A percentile compares a stretch with the other conserved stretches of the same genome.
Conservation (phyloP, 2,329 filamentous ascomycete genomes). For the Paecilomyces variotii region DNA sequence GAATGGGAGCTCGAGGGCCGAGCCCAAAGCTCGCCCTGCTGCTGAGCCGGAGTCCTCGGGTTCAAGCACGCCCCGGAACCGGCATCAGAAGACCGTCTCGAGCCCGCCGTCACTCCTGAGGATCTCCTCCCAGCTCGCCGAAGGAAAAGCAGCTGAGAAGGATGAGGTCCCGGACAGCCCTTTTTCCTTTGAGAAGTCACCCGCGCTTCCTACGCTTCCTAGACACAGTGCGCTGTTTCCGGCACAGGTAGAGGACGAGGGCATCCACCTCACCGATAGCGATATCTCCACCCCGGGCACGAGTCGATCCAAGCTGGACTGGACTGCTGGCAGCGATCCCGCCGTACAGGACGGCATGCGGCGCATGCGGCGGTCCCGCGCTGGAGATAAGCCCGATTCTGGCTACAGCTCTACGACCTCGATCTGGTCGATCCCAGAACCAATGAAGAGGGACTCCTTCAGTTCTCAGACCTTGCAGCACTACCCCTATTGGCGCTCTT, state of each 20-base stretch:
- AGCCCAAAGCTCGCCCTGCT: background rate
- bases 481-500: background rate
- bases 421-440: background rate
- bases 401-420: constrained; percentile 32
- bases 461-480: background rate
- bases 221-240: constrained; percentile 7
- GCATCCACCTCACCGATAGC: constrained; percentile 11
- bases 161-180: constrained; percentile 21
- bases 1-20: background rate
- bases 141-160: constrained; percentile 10
- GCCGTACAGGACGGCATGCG: constrained; percentile 3
- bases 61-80: background rate
- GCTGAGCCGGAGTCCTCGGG: background rate
- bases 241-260: constrained; percentile 12
- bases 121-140: constrained; percentile 12
- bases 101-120: constrained; percentile 7
- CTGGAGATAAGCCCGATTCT: constrained; percentile 27
- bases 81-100: background rate
- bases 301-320: constrained; percentile 1
- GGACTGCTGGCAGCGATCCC: constrained; percentile 7
- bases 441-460: background rate
- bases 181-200: constrained; percentile 28
- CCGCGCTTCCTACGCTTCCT: constrained; percentile 10
- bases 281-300: constrained; percentile 5
- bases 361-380: constrained; percentile 11